Evolutionary conservation across 2,329 filamentous ascomycete genomes (phyloP).

Genomic region (Eurotiales sp.): DNA sequence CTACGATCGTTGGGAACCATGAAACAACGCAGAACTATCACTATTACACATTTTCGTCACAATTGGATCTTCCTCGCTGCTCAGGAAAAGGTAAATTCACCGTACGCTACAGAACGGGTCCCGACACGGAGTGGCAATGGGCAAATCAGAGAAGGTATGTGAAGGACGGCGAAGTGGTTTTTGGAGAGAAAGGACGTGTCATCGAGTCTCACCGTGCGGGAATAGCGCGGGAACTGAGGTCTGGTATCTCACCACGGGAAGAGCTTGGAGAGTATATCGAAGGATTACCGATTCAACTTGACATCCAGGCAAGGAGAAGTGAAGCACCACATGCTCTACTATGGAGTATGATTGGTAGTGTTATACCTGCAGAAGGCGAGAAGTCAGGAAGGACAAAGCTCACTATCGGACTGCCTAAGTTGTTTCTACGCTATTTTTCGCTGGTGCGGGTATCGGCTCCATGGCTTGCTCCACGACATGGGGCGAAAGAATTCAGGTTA

Average conservation of each 20-base stretch:
- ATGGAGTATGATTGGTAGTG: slow-evolving; percentile 53
- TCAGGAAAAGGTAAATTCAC: slow-evolving; percentile 38
- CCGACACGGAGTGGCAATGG: slow-evolving; percentile 41
- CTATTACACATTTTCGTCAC: slow-evolving; percentile 33
- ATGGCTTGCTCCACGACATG: slow-evolving; percentile 88
- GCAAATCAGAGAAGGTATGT: slow-evolving; percentile 38
- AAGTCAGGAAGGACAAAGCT: slow-evolving; percentile 56
- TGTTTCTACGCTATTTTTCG: slow-evolving; percentile 71
- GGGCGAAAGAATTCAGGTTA: slow-evolving; percentile 60
- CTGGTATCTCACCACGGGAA: slow-evolving; percentile 14
- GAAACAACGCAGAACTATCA: slow-evolving; percentile 22
- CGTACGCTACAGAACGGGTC: slow-evolving; percentile 38
- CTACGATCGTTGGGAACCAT: slow-evolving; percentile 25
- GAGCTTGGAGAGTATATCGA: slow-evolving; percentile 32
- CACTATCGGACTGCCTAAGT: slow-evolving; percentile 61
- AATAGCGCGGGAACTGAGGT: background rate
- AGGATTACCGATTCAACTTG: slow-evolving; percentile 30
- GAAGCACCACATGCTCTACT: slow-evolving; percentile 40
- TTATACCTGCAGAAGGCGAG: slow-evolving; percentile 52
- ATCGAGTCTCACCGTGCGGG: background rate
- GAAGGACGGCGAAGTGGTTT: slow-evolving; percentile 41
- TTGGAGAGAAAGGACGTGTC: slow-evolving; percentile 25
- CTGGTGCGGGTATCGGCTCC: slow-evolving; percentile 74
- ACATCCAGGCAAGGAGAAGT: slow-evolving; percentile 32
- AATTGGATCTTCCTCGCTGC: slow-evolving; percentile 25